Base-by-base conservation (phyloP, 192 early-diverging fungal genomes). In the Phlyctochytrium bullatum region DNA sequence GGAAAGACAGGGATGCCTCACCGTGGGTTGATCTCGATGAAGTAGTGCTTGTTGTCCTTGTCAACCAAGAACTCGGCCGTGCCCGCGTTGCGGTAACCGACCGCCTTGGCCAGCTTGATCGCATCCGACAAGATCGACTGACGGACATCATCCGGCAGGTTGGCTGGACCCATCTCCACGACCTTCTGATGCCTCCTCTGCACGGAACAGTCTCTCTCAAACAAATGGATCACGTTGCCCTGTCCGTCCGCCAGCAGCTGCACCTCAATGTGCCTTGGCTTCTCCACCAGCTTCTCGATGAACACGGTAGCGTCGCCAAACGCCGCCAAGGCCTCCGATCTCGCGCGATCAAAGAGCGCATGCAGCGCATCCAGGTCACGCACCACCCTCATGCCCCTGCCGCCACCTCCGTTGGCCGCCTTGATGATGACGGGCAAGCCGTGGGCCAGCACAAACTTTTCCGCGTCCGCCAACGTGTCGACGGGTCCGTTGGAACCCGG, bases 121-220 rank as follows among this genome's bases (percentile, higher is more conserved):
- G 95, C 96, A 80, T 96, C 94, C 25, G 79, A 83, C 59, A 95
- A 79, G 47, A 98, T 95, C 23, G 81, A 81, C 56, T 93, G 81
- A 70, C 92, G 86, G 40, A 89, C 77, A 2, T 73, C 79, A 20
- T 73, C 73, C 3, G 66, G 65, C 10, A 72, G 34, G 32, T 66
- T 61, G n/a, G 70, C 57, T 1, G 70, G 64, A 0, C 92, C 92
- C 70, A 94, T 90, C 74, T 96, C 95, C 32, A 95, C 86, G 0
- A 98, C 93, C 79, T 98, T 98, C 76, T 98, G 96, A 76, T 97
- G 94, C 57, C 95, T 88, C 63, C 96, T 87, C 81, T 98, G 95
- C 40, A 98, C 93, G 0, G 95, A 96, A 76, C 96, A 98, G 83
- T 98, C 96, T 67, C 96, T 88, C 81, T 96, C 95, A 70, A 84